These are phyloP conservation scores for Bretschneidera sinensis DNA, from an alignment of 345 rosid genomes.

Conservation along the genomic window DNA sequence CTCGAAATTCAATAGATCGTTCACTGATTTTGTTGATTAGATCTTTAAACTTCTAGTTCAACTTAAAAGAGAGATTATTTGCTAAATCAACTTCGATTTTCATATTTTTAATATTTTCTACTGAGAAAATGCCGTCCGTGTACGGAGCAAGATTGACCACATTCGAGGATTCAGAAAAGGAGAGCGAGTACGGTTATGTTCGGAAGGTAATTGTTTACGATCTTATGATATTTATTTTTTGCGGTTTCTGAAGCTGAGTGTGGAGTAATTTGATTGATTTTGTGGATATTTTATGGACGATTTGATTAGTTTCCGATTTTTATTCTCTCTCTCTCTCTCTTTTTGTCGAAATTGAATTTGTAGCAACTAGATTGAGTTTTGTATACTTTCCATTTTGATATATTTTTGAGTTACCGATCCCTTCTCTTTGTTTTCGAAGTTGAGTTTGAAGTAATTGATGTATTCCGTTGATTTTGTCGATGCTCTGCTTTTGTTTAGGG, in stretches of 20 bases:
- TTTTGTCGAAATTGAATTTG: too few relatives aligned
- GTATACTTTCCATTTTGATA: background rate
- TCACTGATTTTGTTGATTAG: slow-evolving; percentile 21
- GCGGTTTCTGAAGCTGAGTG: background rate
- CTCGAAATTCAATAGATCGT: background rate
- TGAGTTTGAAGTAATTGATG: background rate
- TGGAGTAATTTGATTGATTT: background rate
- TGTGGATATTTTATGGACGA: background rate
- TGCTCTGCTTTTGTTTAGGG: background rate
- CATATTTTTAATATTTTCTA: slow-evolving; percentile 6
- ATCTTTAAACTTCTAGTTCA: slow-evolving; percentile 25
- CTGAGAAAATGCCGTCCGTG: slow-evolving; percentile 62
- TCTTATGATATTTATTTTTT: background rate
- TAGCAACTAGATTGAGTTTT: background rate
- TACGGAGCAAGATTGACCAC: slow-evolving; percentile 88
- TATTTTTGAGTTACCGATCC: background rate
- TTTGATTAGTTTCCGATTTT: background rate
- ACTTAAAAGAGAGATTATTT: background rate
- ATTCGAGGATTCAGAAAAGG: slow-evolving; percentile 93
- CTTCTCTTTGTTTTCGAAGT: background rate
- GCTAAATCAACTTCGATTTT: slow-evolving; percentile 8
- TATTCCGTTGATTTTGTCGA: too few relatives aligned
- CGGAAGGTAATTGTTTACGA: slow-evolving; percentile 58
- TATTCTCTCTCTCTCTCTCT: background rate
- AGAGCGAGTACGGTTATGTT: slow-evolving; percentile 97